Base-by-base conservation (phyloP, 139 green algal genomes). In the Tetradesmus obliquus region DNA sequence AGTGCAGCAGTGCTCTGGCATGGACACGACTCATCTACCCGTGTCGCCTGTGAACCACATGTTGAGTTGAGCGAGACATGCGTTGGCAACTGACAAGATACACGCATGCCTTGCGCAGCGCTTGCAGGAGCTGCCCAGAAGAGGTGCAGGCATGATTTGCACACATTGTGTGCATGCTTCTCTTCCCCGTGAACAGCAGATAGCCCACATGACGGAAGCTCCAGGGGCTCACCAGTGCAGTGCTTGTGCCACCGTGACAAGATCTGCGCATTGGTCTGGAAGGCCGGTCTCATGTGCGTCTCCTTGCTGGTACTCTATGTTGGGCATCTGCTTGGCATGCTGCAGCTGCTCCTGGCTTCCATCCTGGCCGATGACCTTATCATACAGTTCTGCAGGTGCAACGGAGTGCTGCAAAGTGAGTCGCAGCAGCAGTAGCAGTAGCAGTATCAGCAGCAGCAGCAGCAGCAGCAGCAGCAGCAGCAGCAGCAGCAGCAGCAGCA, bases 141-240 rank as follows among this genome's bases (percentile, higher is more conserved):
- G n/a, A n/a, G n/a, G n/a, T n/a, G n/a, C n/a, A n/a, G n/a, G n/a
- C n/a, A n/a, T n/a, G n/a, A n/a, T n/a, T n/a, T n/a, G n/a, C n/a
- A n/a, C n/a, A n/a, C n/a, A n/a, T n/a, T n/a, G n/a, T n/a, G n/a
- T n/a, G n/a, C n/a, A n/a, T n/a, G n/a, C n/a, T n/a, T n/a, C n/a
- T n/a, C n/a, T n/a, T n/a, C n/a, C n/a, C n/a, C n/a, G n/a, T n/a
- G n/a, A n/a, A n/a, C n/a, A n/a, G n/a, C n/a, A n/a, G n/a, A n/a
- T n/a, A n/a, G n/a, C n/a, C n/a, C n/a, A n/a, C n/a, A n/a, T n/a
- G n/a, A n/a, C n/a, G n/a, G n/a, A n/a, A n/a, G n/a, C n/a, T n/a
- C n/a, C n/a, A n/a, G n/a, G n/a, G n/a, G n/a, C 32, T 45, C 45
- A 89, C 85, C 85, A 89, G 45, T 89, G 85, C 85, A 89, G 54